These are phyloP conservation scores for Globomyces pollinis-pini DNA, from an alignment of 192 early-diverging fungal genomes.

Conservation along the genomic window DNA sequence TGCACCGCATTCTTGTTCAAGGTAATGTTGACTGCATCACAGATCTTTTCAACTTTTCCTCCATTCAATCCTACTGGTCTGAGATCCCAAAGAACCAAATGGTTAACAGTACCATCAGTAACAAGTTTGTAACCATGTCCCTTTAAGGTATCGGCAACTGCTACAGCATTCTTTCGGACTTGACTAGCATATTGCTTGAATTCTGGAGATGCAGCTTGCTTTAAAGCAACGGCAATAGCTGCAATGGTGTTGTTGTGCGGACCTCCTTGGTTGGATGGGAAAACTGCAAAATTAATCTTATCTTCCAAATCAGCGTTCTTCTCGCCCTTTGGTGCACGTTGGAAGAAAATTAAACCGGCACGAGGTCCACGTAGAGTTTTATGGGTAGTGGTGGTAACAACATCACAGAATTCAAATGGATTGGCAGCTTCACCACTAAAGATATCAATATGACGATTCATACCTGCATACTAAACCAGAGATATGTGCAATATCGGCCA, in stretches of 20 bases:
- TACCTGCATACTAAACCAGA: conserved; percentile 93
- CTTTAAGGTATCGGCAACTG: conserved; percentile 71
- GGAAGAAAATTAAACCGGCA: conserved; percentile 98
- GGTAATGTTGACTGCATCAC: conserved; percentile 93
- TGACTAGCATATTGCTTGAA: conserved; percentile 93
- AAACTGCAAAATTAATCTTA: conserved; percentile 97
- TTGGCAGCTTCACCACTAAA: conserved; percentile 81
- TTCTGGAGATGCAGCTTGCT: conserved; percentile 90
- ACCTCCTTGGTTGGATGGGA: conserved; percentile 99
- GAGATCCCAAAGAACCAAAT: conserved; percentile 97
- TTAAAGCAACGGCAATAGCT: conserved; percentile 92
- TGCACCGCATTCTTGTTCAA: conserved; percentile 99
- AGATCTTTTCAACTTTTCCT: conserved; percentile 97
- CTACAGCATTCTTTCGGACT: conserved; percentile 87
- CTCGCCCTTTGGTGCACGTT: conserved; percentile 67
- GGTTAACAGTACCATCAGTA: conserved; percentile 96
- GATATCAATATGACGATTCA: too few relatives aligned
- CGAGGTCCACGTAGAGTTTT: conserved; percentile 99
- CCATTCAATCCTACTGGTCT: conserved; percentile 87
- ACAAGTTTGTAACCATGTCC: conserved; percentile 86
- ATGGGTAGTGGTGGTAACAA: conserved; percentile 99
- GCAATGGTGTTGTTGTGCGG: conserved; percentile 99
- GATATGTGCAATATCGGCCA: conserved; percentile 99
- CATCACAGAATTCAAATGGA: conserved; percentile 97
- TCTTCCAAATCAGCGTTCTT: conserved; percentile 73